Evolutionary conservation across 2,329 filamentous ascomycete genomes (phyloP).

Genomic region (Emydomyces testavorans): DNA sequence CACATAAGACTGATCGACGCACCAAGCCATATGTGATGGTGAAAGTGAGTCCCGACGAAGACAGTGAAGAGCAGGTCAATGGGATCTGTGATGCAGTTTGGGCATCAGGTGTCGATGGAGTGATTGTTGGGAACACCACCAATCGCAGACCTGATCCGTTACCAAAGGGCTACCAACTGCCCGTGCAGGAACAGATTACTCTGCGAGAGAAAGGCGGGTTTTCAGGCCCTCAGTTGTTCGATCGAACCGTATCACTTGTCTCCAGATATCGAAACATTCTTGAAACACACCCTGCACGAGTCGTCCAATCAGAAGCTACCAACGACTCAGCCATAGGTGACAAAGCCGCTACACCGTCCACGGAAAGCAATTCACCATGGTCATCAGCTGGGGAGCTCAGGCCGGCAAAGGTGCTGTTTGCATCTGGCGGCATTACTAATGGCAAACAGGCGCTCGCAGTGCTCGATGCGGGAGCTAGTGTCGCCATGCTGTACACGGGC

Average conservation of each 20-base stretch:
- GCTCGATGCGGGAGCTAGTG: conserved; percentile 76
- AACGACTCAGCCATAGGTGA: conserved; percentile 15
- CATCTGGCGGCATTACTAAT: conserved; percentile 82
- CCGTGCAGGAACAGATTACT: conserved; percentile 53
- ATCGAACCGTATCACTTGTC: conserved; percentile 66
- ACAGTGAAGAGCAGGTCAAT: conserved; percentile 68
- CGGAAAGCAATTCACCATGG: conserved; percentile 7
- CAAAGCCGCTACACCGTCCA: conserved; percentile 12
- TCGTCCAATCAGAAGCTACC: conserved; percentile 17
- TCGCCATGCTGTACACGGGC: conserved; percentile 85
- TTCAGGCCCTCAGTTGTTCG: conserved; percentile 81
- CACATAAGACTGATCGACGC: conserved; percentile 56
- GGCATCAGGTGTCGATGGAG: conserved; percentile 75
- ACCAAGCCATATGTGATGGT: conserved; percentile 81
- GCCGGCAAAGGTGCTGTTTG: conserved; percentile 70
- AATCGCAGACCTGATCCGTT: conserved; percentile 64
- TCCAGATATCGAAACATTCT: conserved; percentile 63
- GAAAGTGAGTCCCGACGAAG: conserved; percentile 94
- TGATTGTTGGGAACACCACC: conserved; percentile 96
- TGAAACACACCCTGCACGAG: conserved; percentile 35
- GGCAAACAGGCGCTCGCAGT: conserved; percentile 72
- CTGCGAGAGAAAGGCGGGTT: conserved; percentile 74
- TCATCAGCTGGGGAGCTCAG: background rate
- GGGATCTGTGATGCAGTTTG: conserved; percentile 81
- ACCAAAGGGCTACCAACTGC: conserved; percentile 54